Evolutionary conservation across 148 eudicot genomes (phyloP).

Genomic region (Rhododendron ferrugineum): DNA sequence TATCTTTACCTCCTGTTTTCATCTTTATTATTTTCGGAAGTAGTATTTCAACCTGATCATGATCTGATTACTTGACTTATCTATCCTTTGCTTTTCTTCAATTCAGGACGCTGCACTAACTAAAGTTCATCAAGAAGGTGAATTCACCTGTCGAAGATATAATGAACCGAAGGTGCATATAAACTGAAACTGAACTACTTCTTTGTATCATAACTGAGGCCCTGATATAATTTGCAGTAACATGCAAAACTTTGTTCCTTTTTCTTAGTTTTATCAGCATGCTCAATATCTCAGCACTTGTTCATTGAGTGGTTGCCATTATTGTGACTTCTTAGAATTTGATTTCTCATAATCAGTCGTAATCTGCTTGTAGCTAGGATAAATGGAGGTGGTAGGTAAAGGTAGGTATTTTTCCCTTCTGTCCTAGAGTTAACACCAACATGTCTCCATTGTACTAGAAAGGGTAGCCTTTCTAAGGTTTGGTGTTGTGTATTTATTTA

Average conservation of each 20-base stretch:
- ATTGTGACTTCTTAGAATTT: constrained; percentile 18
- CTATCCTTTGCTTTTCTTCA: constrained; percentile 2
- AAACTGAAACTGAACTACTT: constrained; percentile 22
- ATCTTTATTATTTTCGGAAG: not conserved
- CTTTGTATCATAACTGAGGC: constrained; percentile 25
- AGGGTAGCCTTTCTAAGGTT: constrained; percentile 15
- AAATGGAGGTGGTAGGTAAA: not conserved
- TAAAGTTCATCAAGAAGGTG: constrained; percentile 22
- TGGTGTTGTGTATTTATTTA: constrained; percentile 14
- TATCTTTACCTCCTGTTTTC: not conserved
- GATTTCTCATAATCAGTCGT: constrained; percentile 9
- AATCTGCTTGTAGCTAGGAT: constrained; percentile 13
- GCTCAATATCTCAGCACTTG: constrained; percentile 24
- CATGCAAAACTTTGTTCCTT: constrained; percentile 15
- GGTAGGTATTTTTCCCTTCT: constrained; percentile 2
- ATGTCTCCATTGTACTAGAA: constrained; percentile 1
- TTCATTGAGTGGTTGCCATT: constrained; percentile 14
- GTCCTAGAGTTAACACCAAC: constrained; percentile 10
- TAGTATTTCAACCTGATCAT: not conserved
- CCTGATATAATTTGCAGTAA: constrained; percentile 13
- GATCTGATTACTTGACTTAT: not conserved
- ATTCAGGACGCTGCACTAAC: constrained; percentile 24
- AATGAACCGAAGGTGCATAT: constrained; percentile 29
- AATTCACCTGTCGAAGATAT: constrained; percentile 25
- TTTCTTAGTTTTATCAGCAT: constrained; percentile 10